Base-by-base conservation (phyloP, 2,329 filamentous ascomycete species). In the Neoscytalidium dimidiatum region DNA sequence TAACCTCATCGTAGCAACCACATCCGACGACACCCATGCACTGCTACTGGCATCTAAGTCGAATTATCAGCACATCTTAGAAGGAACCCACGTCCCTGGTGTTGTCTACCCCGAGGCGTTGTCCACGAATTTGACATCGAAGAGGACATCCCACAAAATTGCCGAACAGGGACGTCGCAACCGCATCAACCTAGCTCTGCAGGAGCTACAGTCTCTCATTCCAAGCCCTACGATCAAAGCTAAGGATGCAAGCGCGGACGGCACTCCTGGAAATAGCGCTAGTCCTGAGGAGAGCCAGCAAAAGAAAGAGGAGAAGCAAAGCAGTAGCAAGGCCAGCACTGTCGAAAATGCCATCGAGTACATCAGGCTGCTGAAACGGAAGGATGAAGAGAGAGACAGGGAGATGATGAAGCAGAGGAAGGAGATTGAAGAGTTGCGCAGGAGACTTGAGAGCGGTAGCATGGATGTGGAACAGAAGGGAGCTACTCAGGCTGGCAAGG, bases 281-380 rank as follows among this genome's bases (percentile, higher is more conserved):
- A 67, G 62, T 71, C 72, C 21, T 74, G 73, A 65, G 67, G 65
- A 64, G 28, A 51, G 26, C 6, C 13, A 38, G 26, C 29, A 48
- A 51, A 80, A 78, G 66, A 72, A 73, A 65, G 71, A 72, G 8
- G 81, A 79, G 11, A 33, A 44, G 23, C 85, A 87, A 61, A 88
- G 90, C 33, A 93, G 90, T 72, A 97, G 93, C 79, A 99, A 98
- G 77, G 95, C 95, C 1, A 96, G 92, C 70, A 97, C 96, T 0
- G 95, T 99, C n/a, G 95, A 99, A 78, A 89, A 92, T 79, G 95
- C 95, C 1, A 98, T 98, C 71, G 90, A 94, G 65, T 97, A 98
- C 74, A 97, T 99, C 80, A 94, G 92, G 78, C 85, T 89, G 66
- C 79, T 99, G 67, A 89, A 96, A 77, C 82, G 86, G 70, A 91